Evolutionary conservation across 768 basidiomycete genomes (phyloP).

Genomic region (Podaxis sp.): DNA sequence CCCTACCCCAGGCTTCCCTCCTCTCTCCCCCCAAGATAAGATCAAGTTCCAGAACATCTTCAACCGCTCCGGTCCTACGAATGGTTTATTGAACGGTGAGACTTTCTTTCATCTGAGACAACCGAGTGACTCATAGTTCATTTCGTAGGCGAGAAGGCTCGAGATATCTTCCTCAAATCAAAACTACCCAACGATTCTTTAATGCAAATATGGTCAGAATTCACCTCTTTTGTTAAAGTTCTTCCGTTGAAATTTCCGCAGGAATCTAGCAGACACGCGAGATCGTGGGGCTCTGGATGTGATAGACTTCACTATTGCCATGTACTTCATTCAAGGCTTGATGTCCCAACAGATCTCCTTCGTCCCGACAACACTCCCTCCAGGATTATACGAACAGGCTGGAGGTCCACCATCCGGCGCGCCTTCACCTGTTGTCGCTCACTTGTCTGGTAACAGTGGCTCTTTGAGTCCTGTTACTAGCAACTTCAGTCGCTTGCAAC

Average conservation of each 20-base stretch:
- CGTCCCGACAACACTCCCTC: constrained; percentile 76
- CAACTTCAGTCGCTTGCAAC: constrained; percentile 45
- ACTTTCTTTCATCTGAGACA: background rate
- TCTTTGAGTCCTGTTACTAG: constrained; percentile 57
- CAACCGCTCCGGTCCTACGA: constrained; percentile 63
- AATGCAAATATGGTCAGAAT: constrained; percentile 84
- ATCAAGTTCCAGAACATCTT: constrained; percentile 84
- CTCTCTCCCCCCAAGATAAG: constrained; percentile 77
- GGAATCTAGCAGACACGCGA: constrained; percentile 95
- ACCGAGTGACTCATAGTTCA: background rate
- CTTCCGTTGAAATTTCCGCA: constrained; percentile 28
- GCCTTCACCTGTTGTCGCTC: constrained; percentile 40
- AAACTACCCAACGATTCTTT: constrained; percentile 84
- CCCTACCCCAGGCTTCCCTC: constrained; percentile 62
- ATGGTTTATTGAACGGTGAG: constrained; percentile 78
- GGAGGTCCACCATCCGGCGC: constrained; percentile 33
- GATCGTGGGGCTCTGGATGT: constrained; percentile 86
- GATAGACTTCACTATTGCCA: constrained; percentile 91
- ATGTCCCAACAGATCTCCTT: constrained; percentile 78
- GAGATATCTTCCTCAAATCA: constrained; percentile 89
- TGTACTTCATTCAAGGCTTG: constrained; percentile 93
- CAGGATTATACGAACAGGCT: constrained; percentile 85
- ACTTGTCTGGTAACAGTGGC: constrained; percentile 62
- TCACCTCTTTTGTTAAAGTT: background rate
- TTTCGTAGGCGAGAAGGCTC: constrained; percentile 75